Evolutionary conservation across 2,329 filamentous ascomycete genomes (phyloP).

Genomic region (Cytospora mali): DNA sequence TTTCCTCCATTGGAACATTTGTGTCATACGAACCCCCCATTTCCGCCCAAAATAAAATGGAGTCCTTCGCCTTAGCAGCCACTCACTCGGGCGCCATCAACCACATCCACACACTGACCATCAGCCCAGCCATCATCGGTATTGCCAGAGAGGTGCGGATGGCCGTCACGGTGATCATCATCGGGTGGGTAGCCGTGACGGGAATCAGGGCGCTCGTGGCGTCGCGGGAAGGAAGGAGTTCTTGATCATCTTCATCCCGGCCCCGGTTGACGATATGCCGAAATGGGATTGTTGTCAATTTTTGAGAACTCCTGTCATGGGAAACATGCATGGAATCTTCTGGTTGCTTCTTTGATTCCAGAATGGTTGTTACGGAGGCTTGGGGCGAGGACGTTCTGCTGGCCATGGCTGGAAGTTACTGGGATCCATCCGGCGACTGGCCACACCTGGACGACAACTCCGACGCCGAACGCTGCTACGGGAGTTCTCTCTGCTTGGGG

Average conservation of each 20-base stretch:
- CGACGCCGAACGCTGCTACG: neutral
- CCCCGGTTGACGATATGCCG: no score
- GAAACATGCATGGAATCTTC: no score
- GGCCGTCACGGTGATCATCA: constrained; percentile 19
- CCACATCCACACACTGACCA: constrained; percentile 37
- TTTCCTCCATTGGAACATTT: no score
- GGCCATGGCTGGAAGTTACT: neutral
- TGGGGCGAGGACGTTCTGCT: no score
- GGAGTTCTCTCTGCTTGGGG: neutral
- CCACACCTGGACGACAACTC: neutral
- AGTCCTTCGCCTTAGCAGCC: constrained; percentile 40
- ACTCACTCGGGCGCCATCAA: constrained; percentile 40
- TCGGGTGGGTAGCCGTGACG: constrained; percentile 38
- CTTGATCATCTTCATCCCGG: neutral
- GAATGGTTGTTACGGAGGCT: no score
- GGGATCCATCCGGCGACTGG: neutral
- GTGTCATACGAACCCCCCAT: no score
- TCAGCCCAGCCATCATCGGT: constrained; percentile 34
- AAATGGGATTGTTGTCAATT: neutral
- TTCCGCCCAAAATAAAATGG: constrained; percentile 31
- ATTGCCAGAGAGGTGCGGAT: constrained; percentile 34
- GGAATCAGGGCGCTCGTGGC: constrained; percentile 33
- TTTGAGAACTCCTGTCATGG: no score
- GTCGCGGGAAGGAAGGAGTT: neutral
- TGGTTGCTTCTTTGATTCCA: no score